A percentile compares a stretch with the other conserved stretches of the same genome.
phyloP scores from a whole-genome alignment of 2,329 filamentous ascomycete species.

The Calycina herbarum region DNA sequence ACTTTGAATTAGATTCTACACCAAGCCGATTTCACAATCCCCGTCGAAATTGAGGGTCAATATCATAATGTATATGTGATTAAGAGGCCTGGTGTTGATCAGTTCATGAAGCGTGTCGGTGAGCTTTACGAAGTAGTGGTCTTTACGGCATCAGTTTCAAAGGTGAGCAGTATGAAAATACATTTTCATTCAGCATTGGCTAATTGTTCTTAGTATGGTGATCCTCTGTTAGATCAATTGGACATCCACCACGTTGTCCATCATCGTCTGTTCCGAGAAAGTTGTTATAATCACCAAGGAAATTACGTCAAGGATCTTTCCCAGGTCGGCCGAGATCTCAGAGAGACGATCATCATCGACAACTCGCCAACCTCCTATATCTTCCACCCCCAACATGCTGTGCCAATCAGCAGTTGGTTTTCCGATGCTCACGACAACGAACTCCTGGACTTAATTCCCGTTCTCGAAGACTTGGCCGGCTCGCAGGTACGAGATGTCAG shows the following conservation, averaged over 20 bases:
- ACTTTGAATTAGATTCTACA: conserved; percentile 72
- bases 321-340: conserved; percentile 91
- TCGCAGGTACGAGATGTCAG: conserved; percentile 92
- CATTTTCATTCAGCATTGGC: conserved; percentile 11
- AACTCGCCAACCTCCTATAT: conserved; percentile 99
- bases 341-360: conserved; percentile 99
- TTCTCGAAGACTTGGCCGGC: conserved; percentile 93
- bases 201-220: conserved; percentile 70
- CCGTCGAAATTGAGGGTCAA: conserved; percentile 97
- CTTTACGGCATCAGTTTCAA: conserved; percentile 97
- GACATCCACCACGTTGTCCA: conserved; percentile 98
- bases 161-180: conserved; percentile 57
- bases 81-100: conserved; percentile 96
- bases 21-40: conserved; percentile 98
- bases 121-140: conserved; percentile 98
- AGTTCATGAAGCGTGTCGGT: conserved; percentile 98
- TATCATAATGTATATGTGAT: conserved; percentile 99
- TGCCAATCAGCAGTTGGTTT: conserved; percentile 99
- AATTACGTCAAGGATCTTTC: conserved; percentile 99
- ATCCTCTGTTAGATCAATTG: conserved; percentile 91
- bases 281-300: conserved; percentile 98
- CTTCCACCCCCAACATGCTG: conserved; percentile 97
- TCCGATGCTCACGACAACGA: conserved; percentile 99
- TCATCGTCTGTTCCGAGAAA: conserved; percentile 94
- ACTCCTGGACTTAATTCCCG: conserved; percentile 92